Base-by-base conservation (phyloP, 2,329 filamentous ascomycete species). In the Teratosphaeria epicoccoides region DNA sequence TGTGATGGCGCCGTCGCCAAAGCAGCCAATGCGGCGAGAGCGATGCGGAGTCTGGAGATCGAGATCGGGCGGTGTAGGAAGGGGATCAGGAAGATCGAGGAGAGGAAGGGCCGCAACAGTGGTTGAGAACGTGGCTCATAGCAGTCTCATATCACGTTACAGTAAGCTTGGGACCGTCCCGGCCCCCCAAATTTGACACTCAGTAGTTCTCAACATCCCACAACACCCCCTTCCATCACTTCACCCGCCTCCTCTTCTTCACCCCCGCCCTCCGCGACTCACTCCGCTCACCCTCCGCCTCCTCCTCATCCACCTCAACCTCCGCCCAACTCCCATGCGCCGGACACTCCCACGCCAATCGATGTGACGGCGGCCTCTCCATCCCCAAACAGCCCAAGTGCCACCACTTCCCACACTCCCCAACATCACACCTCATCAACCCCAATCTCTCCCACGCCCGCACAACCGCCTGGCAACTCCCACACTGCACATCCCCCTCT, bases 41-140 rank as follows among this genome's bases (percentile, higher is more conserved):
- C 81, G 60, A 81, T 91, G 77, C 72, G 74, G 12, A 69, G 70
- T n/a, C 64, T 87, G 4, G 85, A 89, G 70, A 80, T 83, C 49
- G 78, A 85, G 58, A 81, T 91, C 50, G 75, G 84, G 33, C 72
- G 84, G 52, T 50, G 71, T 47, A 68, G 74, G 57, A 79, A 79
- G 60, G 63, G 66, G 22, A 63, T 75, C 4, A 68, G 68, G 57
- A 75, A 71, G 58, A 57, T 59, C 2, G 65, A 68, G 49, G 61
- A 53, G 46, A 48, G 23, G 24, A 47, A 14, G 17, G 20, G 40
- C 20, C 17, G 20, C 10, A n/a, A 45, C 43, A 45, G 9, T 20
- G n/a, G n/a, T n/a, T n/a, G n/a, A n/a, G n/a, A n/a, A n/a, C n/a
- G n/a, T n/a, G n/a, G n/a, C n/a, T n/a, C n/a, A n/a, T n/a, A n/a